These are phyloP conservation scores for Thozetella sp. DNA, from an alignment of 495 filamentous ascomycete species.

Conservation along the genomic window DNA sequence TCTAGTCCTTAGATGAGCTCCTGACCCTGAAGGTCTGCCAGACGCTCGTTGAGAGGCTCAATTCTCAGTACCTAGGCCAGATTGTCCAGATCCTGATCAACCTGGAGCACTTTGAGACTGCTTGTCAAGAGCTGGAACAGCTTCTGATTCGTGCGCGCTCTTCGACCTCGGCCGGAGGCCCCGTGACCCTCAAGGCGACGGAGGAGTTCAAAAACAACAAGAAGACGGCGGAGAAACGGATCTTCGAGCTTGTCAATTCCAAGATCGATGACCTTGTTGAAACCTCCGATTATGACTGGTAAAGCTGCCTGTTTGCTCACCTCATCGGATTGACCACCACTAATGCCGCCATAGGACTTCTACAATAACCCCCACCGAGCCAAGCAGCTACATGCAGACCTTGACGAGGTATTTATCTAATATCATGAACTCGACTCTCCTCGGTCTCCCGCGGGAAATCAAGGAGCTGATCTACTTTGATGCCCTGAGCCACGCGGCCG, in stretches of 20 bases:
- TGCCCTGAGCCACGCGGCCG: slow-evolving; percentile 86
- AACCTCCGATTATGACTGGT: slow-evolving; percentile 96
- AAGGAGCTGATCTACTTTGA: slow-evolving; percentile 98
- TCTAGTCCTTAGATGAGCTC: slow-evolving; percentile 76
- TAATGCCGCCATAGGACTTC: slow-evolving; percentile 53
- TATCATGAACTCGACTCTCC: slow-evolving; percentile 91
- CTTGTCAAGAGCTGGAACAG: slow-evolving; percentile 84
- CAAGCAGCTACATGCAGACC: slow-evolving; percentile 92
- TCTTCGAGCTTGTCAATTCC: slow-evolving; percentile 97
- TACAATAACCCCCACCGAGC: slow-evolving; percentile 61
- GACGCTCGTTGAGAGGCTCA: slow-evolving; percentile 83
- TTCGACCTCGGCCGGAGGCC: slow-evolving; percentile 72
- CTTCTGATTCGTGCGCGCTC: slow-evolving; percentile 80
- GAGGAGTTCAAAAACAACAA: slow-evolving; percentile 86
- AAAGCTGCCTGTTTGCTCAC: slow-evolving; percentile 9
- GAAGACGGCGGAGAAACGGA: slow-evolving; percentile 94
- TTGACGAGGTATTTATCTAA: slow-evolving; percentile 91
- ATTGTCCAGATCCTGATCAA: slow-evolving; percentile 99
- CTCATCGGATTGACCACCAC: not conserved
- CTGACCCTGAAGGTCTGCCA: slow-evolving; percentile 89
- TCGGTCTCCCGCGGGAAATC: slow-evolving; percentile 90
- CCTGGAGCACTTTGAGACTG: slow-evolving; percentile 92
- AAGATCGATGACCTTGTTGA: slow-evolving; percentile 98
- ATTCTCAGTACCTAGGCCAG: slow-evolving; percentile 91
- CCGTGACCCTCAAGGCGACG: slow-evolving; percentile 77